Evolutionary conservation across 768 basidiomycete species (phyloP).

Genomic region (Trametes punicea): DNA sequence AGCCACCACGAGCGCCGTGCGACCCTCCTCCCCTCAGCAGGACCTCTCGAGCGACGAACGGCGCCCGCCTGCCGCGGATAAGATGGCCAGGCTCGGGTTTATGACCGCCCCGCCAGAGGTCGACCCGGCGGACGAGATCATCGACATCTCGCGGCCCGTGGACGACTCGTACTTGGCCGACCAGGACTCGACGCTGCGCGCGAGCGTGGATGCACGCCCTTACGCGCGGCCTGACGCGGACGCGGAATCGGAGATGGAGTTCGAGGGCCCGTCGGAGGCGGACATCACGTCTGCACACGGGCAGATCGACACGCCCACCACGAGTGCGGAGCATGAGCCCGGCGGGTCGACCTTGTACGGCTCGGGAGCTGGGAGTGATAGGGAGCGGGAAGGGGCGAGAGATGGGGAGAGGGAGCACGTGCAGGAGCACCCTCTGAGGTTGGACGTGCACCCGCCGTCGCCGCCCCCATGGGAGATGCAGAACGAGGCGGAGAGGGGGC

Average conservation of each 20-base stretch:
- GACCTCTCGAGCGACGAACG: not conserved
- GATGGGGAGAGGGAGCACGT: conserved; percentile 3
- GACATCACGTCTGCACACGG: not conserved
- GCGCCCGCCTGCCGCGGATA: not conserved
- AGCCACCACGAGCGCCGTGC: conserved; percentile 8
- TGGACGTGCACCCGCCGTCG: conserved; percentile 47
- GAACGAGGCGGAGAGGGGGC: conserved; percentile 34
- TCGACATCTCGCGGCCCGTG: conserved; percentile 9
- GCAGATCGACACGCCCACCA: not conserved
- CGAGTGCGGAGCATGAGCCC: conserved; percentile 7
- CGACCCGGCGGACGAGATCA: conserved; percentile 4
- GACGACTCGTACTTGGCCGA: conserved; percentile 8
- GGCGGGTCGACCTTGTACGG: conserved; percentile 8
- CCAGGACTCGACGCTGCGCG: conserved; percentile 13
- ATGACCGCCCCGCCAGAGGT: conserved; percentile 9
- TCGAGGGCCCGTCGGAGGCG: conserved; percentile 7
- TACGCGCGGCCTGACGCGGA: not conserved
- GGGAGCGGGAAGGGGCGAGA: not conserved
- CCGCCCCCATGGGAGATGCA: conserved; percentile 68
- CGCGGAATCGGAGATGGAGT: not conserved
- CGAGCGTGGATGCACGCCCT: conserved; percentile 3
- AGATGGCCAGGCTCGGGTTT: conserved; percentile 14
- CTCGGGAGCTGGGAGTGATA: not conserved
- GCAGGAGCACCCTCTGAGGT: conserved; percentile 39
- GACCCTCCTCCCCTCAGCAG: conserved; percentile 6